Evolutionary conservation across 768 basidiomycete species (phyloP).

Genomic region (Tulasnella sp.): DNA sequence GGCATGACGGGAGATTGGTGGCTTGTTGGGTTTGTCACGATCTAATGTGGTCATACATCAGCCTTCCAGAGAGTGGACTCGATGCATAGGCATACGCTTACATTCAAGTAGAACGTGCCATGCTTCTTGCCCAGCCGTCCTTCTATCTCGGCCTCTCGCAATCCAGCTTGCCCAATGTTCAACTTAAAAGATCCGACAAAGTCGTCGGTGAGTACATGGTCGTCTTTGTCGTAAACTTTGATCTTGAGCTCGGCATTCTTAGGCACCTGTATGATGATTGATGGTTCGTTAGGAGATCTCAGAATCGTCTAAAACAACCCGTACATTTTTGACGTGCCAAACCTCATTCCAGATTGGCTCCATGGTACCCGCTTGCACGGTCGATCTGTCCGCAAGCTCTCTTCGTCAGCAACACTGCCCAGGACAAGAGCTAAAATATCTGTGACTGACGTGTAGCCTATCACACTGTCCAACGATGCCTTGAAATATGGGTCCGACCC

Average conservation of each 20-base stretch:
- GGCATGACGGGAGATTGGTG: slow-evolving; percentile 36
- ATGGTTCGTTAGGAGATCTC: background rate
- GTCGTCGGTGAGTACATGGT: slow-evolving; percentile 53
- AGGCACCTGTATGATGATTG: slow-evolving; percentile 41
- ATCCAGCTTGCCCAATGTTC: slow-evolving; percentile 50
- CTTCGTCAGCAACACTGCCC: background rate
- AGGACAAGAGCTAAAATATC: background rate
- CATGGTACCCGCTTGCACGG: slow-evolving; percentile 54
- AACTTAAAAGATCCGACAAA: slow-evolving; percentile 49
- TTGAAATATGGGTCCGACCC: slow-evolving; percentile 66
- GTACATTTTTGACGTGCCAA: slow-evolving; percentile 64
- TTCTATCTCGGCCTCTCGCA: slow-evolving; percentile 61
- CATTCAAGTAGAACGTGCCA: slow-evolving; percentile 70
- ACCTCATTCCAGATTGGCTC: slow-evolving; percentile 71
- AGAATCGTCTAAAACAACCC: background rate
- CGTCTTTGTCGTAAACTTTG: slow-evolving; percentile 67
- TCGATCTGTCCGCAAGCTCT: slow-evolving; percentile 47
- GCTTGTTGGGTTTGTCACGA: slow-evolving; percentile 10
- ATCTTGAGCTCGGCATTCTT: slow-evolving; percentile 54
- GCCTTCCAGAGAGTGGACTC: background rate
- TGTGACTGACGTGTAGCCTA: slow-evolving; percentile 58
- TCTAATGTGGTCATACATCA: background rate
- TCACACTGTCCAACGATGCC: slow-evolving; percentile 57
- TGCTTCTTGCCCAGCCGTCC: slow-evolving; percentile 43
- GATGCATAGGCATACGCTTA: slow-evolving; percentile 33